Percentiles rank a stretch among this genome's conserved stretches.
Conservation (phyloP, 192 early-diverging fungal genomes). For the Coemansia sp. region DNA sequence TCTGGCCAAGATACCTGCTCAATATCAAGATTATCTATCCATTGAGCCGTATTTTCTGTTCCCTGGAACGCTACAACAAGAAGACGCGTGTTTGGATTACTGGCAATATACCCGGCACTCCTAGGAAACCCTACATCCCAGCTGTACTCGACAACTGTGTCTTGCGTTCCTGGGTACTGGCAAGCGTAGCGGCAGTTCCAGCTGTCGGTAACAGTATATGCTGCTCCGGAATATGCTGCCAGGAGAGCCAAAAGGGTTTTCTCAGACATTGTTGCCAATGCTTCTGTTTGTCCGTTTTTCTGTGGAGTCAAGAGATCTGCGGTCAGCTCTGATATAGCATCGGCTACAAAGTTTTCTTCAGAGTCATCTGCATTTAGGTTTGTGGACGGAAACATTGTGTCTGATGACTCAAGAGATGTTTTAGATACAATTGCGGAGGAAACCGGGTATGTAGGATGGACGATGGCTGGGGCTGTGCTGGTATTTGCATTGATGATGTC, state of each 20-base stretch:
- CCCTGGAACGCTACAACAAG: slow-evolving; percentile 50
- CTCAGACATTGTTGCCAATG: slow-evolving; percentile 3
- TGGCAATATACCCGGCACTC: slow-evolving; percentile 48
- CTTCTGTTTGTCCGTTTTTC: neutral
- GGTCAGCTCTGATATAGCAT: neutral
- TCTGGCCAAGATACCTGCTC: slow-evolving; percentile 31
- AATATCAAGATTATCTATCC: slow-evolving; percentile 38
- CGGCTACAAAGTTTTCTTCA: neutral
- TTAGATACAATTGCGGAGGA: neutral
- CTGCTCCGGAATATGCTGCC: slow-evolving; percentile 47
- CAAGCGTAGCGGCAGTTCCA: slow-evolving; percentile 47
- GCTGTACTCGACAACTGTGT: slow-evolving; percentile 36
- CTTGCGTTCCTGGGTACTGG: slow-evolving; percentile 42
- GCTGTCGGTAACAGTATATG: slow-evolving; percentile 36
- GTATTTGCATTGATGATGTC: neutral
- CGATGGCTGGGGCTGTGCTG: neutral
- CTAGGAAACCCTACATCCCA: slow-evolving; percentile 32
- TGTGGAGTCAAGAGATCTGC: neutral
- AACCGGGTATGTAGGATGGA: neutral
- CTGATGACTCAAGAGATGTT: neutral
- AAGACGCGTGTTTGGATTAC: slow-evolving; percentile 24
- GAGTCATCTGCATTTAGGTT: neutral
- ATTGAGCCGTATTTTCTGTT: slow-evolving; percentile 35
- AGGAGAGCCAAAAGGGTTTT: slow-evolving; percentile 26
- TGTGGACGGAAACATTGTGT: neutral